Evolutionary conservation across 2,329 filamentous ascomycete genomes (phyloP).

Genomic region (Camptophora hylomeconis): DNA sequence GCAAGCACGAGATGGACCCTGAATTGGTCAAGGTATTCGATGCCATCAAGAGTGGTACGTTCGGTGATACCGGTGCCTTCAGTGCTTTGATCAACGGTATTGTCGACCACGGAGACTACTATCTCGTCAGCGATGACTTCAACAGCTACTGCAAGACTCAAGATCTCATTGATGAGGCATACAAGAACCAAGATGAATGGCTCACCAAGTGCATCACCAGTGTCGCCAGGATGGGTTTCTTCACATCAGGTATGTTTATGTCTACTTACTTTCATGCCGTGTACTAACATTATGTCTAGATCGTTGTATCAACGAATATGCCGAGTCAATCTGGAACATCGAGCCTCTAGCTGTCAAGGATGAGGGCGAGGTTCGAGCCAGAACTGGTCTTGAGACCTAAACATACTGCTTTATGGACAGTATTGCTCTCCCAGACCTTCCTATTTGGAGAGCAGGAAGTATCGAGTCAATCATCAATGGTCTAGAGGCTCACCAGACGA

Average conservation of each 20-base stretch:
- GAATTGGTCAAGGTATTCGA: conserved; percentile 71
- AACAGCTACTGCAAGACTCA: conserved; percentile 89
- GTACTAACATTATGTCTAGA: conserved; percentile 33
- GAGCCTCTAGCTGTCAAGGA: conserved; percentile 54
- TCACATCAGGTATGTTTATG: conserved; percentile 46
- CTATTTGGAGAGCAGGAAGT: too few relatives aligned
- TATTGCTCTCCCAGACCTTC: too few relatives aligned
- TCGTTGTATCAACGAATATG: conserved; percentile 93
- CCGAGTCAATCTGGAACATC: conserved; percentile 92
- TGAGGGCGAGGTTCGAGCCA: conserved; percentile 13
- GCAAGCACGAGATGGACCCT: conserved; percentile 62
- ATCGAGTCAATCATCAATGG: too few relatives aligned
- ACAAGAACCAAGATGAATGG: conserved; percentile 87
- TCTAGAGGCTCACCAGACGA: too few relatives aligned
- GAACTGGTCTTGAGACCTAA: conserved; percentile 15
- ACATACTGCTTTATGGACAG: too few relatives aligned
- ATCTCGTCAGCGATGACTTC: conserved; percentile 96
- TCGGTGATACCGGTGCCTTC: conserved; percentile 70
- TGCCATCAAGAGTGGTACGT: conserved; percentile 64
- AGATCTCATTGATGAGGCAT: conserved; percentile 77
- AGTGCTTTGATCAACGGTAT: conserved; percentile 73
- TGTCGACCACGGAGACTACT: conserved; percentile 89
- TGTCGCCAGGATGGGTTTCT: conserved; percentile 93
- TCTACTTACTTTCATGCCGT: not conserved
- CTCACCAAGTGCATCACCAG: conserved; percentile 76